Percentiles rank a stretch among this genome's conserved stretches.
Conservation (phyloP, 2,329 filamentous ascomycete genomes). For the Neopestalotiopsis clavispora region DNA sequence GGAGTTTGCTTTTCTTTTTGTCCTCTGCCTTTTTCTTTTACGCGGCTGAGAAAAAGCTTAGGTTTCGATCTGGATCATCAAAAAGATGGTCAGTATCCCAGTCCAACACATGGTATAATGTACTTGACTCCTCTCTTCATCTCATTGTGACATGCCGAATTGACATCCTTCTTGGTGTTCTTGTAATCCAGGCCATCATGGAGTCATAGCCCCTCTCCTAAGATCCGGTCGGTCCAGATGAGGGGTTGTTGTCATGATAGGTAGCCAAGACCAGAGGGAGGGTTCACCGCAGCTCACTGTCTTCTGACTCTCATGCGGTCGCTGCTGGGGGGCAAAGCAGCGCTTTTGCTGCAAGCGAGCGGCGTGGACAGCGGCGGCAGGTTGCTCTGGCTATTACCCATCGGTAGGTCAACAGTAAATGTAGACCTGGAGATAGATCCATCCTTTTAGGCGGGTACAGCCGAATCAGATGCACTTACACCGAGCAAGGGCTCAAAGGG, state of each 20-base stretch:
- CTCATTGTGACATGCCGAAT: background rate
- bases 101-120: background rate
- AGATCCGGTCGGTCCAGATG: background rate
- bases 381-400: background rate
- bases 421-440: background rate
- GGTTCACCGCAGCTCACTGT: background rate
- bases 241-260: background rate
- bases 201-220: background rate
- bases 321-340: background rate
- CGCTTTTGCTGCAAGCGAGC: background rate
- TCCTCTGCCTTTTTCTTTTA: background rate
- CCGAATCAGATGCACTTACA: slow-evolving; percentile 18
- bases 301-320: background rate
- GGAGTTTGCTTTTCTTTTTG: background rate
- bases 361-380: background rate
- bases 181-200: background rate
- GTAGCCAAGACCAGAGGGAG: background rate
- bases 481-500: slow-evolving; percentile 9
- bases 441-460: slow-evolving; percentile 15
- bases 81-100: background rate
- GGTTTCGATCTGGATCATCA: background rate
- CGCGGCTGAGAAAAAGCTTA: background rate
- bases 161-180: background rate
- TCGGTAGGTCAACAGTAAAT: background rate
- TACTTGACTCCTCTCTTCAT: background rate